phyloP scores from a whole-genome alignment of 2,329 filamentous ascomycete genomes.

The Microsporum canis region DNA sequence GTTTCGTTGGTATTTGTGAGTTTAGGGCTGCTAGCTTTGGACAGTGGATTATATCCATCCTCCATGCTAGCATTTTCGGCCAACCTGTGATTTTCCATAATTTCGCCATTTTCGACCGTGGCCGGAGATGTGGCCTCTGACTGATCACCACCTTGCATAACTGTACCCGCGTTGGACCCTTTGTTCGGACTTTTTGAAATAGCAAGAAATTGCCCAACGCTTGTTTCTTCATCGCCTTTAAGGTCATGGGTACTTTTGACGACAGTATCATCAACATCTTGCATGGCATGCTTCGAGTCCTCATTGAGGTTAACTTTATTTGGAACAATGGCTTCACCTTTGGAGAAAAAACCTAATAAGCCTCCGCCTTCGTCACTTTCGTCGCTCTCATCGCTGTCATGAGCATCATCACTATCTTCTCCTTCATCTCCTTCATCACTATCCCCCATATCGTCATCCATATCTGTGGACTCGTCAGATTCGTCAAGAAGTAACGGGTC shows the following conservation, averaged over 20 bases:
- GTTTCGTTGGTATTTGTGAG: not conserved
- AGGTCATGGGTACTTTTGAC: slow-evolving; percentile 12
- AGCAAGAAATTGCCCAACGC: slow-evolving; percentile 28
- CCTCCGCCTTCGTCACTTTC: slow-evolving; percentile 38
- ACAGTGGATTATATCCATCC: not conserved
- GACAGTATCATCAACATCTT: slow-evolving; percentile 17
- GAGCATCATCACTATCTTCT: slow-evolving; percentile 34
- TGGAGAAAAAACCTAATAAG: slow-evolving; percentile 39
- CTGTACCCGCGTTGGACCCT: not conserved
- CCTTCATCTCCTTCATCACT: slow-evolving; percentile 28
- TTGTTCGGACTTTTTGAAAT: slow-evolving; percentile 17
- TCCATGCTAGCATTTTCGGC: not conserved
- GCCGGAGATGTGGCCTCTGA: not conserved
- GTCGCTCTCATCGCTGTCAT: slow-evolving; percentile 39
- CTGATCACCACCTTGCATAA: not conserved
- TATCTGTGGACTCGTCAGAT: slow-evolving; percentile 38
- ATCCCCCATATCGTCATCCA: slow-evolving; percentile 40
- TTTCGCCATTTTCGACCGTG: not conserved
- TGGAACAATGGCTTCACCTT: slow-evolving; percentile 25
- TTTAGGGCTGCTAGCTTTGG: not conserved
- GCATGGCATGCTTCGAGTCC: slow-evolving; percentile 29
- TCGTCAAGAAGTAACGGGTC: slow-evolving; percentile 37
- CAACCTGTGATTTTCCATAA: not conserved
- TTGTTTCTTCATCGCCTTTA: slow-evolving; percentile 22
- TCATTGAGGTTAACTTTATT: slow-evolving; percentile 22